Conservation (phyloP, 371 early-diverging fungal genomes). For the Chytridiales sp. region DNA sequence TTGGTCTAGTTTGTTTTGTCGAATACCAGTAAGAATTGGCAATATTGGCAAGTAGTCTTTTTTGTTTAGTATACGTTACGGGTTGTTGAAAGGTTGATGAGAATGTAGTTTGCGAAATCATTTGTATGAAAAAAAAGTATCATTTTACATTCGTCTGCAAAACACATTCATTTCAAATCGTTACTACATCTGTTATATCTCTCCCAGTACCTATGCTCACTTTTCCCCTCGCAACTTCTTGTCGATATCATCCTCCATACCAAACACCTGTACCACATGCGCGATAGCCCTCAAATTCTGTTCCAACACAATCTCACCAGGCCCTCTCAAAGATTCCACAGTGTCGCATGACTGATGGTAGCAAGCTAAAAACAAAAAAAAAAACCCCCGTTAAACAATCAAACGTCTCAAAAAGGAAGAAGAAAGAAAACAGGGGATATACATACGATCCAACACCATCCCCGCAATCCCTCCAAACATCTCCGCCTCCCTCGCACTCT, state of each 20-base stretch:
- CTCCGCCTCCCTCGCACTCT: conserved; percentile 58
- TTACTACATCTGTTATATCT: no score
- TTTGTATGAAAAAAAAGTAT: no score
- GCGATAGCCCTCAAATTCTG: conserved; percentile 34
- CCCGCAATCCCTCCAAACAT: conserved; percentile 68
- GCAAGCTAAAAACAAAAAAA: conserved; percentile 17
- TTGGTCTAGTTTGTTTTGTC: no score
- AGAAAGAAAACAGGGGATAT: neutral
- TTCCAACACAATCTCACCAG: conserved; percentile 23
- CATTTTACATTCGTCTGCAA: no score
- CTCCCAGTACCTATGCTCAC: no score
- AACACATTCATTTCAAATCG: no score
- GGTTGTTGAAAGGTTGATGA: no score
- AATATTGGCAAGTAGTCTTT: no score
- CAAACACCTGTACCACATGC: conserved; percentile 21
- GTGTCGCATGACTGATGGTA: conserved; percentile 39
- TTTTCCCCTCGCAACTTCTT: conserved; percentile 7
- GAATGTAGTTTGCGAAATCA: no score
- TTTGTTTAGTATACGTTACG: no score
- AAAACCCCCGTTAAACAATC: neutral
- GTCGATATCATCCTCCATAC: conserved; percentile 20
- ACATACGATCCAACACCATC: conserved; percentile 60
- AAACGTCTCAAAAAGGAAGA: neutral
- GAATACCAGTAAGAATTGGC: no score
- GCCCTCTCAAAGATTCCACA: conserved; percentile 17